Evolutionary conservation across 2,329 filamentous ascomycete species (phyloP).

Genomic region (Aspergillus latus): DNA sequence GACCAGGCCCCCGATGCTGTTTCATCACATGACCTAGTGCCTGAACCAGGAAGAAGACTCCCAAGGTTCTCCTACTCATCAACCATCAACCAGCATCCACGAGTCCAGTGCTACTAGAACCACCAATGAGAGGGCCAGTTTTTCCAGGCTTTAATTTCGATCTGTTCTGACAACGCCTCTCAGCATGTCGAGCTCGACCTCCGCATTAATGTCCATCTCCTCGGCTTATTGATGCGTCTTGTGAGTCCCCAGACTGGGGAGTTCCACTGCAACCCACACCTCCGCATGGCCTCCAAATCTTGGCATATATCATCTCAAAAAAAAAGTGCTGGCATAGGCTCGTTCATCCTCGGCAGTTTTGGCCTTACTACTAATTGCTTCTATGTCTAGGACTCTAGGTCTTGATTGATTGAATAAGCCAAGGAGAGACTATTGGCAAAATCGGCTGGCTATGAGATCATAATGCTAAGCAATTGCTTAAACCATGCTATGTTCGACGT

Average conservation of each 20-base stretch:
- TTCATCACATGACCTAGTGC: too few relatives aligned
- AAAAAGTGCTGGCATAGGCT: not conserved
- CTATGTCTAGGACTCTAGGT: not conserved
- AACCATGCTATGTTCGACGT: not conserved
- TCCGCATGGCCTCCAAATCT: not conserved
- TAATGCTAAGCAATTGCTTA: constrained; percentile 7
- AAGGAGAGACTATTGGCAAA: not conserved
- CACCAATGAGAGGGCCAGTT: not conserved
- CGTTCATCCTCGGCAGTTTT: not conserved
- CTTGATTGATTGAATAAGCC: not conserved
- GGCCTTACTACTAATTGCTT: too few relatives aligned
- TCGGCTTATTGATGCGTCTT: not conserved
- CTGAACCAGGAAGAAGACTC: too few relatives aligned
- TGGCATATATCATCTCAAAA: constrained; percentile 4
- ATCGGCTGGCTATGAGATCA: not conserved
- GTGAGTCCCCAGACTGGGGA: not conserved
- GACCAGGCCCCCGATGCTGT: too few relatives aligned
- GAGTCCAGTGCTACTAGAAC: not conserved
- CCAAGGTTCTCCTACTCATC: not conserved
- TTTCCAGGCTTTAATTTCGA: not conserved
- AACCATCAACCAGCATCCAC: not conserved
- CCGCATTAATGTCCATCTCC: not conserved
- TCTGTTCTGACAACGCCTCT: not conserved
- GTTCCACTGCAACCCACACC: not conserved
- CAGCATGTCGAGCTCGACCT: constrained; percentile 1